Conservation (phyloP, 805 yeast species). For the Candida koratica region DNA sequence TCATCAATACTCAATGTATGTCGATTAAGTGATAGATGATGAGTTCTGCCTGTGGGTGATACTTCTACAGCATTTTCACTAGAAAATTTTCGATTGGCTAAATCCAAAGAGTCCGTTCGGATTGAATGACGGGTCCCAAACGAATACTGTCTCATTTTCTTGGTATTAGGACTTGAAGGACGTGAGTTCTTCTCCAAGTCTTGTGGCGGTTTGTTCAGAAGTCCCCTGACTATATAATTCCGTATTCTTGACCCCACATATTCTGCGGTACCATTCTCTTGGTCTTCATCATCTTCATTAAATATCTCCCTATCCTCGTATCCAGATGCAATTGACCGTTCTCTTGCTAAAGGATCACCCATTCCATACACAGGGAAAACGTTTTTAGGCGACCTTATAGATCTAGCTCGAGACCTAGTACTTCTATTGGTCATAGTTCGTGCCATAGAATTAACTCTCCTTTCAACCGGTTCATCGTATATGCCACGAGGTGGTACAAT, state of each 20-base stretch:
- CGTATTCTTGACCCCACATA: constrained; percentile 12
- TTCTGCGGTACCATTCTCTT: constrained; percentile 10
- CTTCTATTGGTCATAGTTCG: constrained; percentile 3
- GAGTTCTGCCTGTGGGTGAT: constrained; percentile 2
- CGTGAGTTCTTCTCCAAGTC: constrained; percentile 6
- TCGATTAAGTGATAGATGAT: constrained; percentile 1
- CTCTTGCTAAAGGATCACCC: constrained; percentile 61
- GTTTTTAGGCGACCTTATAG: constrained; percentile 57
- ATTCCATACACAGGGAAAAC: constrained; percentile 78
- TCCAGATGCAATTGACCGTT: constrained; percentile 51
- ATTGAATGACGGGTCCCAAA: constrained; percentile 12
- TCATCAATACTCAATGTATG: no score
- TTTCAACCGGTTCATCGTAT: not conserved
- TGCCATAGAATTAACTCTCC: constrained; percentile 1
- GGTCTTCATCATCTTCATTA: constrained; percentile 11
- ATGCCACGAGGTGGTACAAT: constrained; percentile 11
- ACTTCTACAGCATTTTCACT: constrained; percentile 19
- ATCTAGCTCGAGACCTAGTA: constrained; percentile 5
- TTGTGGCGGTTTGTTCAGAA: constrained; percentile 4
- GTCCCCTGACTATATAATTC: constrained; percentile 8
- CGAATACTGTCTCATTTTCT: constrained; percentile 10
- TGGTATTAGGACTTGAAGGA: no score
- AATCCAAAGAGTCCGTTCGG: constrained; percentile 8
- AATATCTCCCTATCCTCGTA: constrained; percentile 9
- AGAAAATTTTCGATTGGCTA: constrained; percentile 13